A percentile compares a stretch with the other conserved stretches of the same genome.
phyloP scores from a whole-genome alignment of 2,329 filamentous ascomycete genomes.

The Ramularia collo-cygni region DNA sequence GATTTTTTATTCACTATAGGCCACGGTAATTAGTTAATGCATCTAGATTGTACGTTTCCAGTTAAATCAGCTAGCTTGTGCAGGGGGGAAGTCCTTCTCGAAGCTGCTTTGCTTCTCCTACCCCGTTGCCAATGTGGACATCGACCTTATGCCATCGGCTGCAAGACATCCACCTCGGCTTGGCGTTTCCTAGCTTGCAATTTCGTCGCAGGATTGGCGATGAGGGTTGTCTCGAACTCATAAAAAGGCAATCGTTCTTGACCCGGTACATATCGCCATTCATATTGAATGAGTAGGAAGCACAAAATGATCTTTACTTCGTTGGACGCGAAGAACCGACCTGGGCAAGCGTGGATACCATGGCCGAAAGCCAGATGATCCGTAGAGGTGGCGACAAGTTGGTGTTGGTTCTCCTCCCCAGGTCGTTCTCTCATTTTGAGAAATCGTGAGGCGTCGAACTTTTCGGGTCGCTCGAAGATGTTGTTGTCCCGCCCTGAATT shows the following conservation, averaged over 20 bases:
- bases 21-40: too few species aligned
- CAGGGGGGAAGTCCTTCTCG: too few species aligned
- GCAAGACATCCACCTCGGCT: slow-evolving; percentile 1
- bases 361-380: slow-evolving; percentile 25
- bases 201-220: background rate
- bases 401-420: slow-evolving; percentile 18
- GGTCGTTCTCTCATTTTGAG: slow-evolving; percentile 16
- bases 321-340: slow-evolving; percentile 30
- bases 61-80: too few species aligned
- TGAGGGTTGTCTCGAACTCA: background rate
- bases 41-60: too few species aligned
- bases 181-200: slow-evolving; percentile 2
- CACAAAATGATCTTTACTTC: slow-evolving; percentile 31
- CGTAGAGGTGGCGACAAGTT: slow-evolving; percentile 16
- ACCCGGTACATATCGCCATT: slow-evolving; percentile 10
- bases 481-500: slow-evolving; percentile 7
- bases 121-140: too few species aligned
- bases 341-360: slow-evolving; percentile 24
- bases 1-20: too few species aligned
- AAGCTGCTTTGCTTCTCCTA: too few species aligned
- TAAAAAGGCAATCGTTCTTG: background rate
- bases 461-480: slow-evolving; percentile 12
- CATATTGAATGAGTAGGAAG: slow-evolving; percentile 30
- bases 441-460: slow-evolving; percentile 21
- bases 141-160: too few species aligned